Percentiles rank a stretch among this genome's conserved stretches.
These are phyloP conservation scores for Moesziomyces aphidis DNA, from an alignment of 1,284 basidiomycete species.

Conservation along the genomic window DNA sequence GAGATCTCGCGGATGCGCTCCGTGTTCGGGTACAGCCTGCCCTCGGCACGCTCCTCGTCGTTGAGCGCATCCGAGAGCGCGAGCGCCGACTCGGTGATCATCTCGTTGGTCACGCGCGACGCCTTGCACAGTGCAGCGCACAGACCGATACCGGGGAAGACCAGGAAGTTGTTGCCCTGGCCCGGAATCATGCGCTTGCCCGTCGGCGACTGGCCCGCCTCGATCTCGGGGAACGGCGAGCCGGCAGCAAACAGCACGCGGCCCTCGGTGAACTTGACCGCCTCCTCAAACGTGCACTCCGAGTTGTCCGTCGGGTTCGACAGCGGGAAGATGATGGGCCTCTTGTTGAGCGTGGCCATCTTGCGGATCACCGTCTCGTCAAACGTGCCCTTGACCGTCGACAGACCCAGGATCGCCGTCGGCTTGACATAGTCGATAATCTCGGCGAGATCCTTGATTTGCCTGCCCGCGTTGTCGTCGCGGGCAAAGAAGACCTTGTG, in stretches of 20 bases:
- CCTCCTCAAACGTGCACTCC: slow-evolving; percentile 80
- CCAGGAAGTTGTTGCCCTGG: slow-evolving; percentile 85
- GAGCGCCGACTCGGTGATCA: slow-evolving; percentile 75
- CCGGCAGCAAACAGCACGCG: slow-evolving; percentile 86
- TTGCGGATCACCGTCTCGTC: slow-evolving; percentile 78
- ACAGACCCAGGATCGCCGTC: slow-evolving; percentile 89
- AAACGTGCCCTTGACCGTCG: slow-evolving; percentile 87
- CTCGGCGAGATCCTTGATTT: slow-evolving; percentile 73
- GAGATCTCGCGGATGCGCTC: slow-evolving; percentile 63
- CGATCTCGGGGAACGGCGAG: slow-evolving; percentile 82
- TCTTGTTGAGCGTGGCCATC: slow-evolving; percentile 86
- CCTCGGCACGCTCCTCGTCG: slow-evolving; percentile 74
- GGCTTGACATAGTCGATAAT: slow-evolving; percentile 88
- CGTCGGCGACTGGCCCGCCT: slow-evolving; percentile 70
- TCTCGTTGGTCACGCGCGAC: slow-evolving; percentile 77
- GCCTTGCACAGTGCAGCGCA: slow-evolving; percentile 75
- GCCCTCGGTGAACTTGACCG: slow-evolving; percentile 77
- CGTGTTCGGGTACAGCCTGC: slow-evolving; percentile 60
- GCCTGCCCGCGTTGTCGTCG: slow-evolving; percentile 60
- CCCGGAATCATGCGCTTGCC: slow-evolving; percentile 79
- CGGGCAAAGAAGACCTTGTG: slow-evolving; percentile 65
- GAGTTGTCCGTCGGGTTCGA: slow-evolving; percentile 89
- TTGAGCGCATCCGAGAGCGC: slow-evolving; percentile 83
- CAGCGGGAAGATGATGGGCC: slow-evolving; percentile 95
- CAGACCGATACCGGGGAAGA: slow-evolving; percentile 61